A percentile compares a stretch with the other conserved stretches of the same genome.
Conservation (phyloP, 768 basidiomycete species). For the Hydnomerulius pinastri region DNA sequence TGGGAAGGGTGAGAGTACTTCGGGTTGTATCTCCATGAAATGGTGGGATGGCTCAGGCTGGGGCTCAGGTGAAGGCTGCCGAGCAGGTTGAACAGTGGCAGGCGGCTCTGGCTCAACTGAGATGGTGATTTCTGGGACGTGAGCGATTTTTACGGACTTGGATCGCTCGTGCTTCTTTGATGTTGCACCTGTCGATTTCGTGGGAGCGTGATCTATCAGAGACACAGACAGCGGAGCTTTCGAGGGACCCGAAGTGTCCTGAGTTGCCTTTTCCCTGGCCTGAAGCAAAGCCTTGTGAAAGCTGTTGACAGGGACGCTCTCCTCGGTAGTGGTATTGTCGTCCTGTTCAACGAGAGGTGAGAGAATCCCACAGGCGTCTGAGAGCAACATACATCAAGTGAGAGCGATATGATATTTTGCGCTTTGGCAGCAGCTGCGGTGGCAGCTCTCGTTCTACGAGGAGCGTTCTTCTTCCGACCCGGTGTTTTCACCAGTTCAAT, state of each 20-base stretch:
- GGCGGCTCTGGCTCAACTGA: conserved; percentile 6
- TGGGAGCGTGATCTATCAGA: not conserved
- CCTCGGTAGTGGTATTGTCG: conserved; percentile 35
- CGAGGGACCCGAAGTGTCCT: not conserved
- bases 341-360: conserved; percentile 32
- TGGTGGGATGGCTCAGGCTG: not conserved
- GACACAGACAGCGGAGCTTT: not conserved
- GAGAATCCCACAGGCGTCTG: not conserved
- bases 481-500: conserved; percentile 86
- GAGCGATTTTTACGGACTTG: conserved; percentile 4
- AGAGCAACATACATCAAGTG: conserved; percentile 45
- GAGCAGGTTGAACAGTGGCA: not conserved
- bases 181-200: not conserved
- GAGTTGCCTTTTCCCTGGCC: conserved; percentile 27
- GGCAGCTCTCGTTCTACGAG: conserved; percentile 51
- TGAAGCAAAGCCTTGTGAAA: conserved; percentile 49
- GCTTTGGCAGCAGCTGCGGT: conserved; percentile 44
- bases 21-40: not conserved
- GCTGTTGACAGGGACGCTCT: conserved; percentile 45
- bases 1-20: conserved; percentile 9
- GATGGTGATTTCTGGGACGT: conserved; percentile 7
- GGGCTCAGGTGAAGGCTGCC: not conserved
- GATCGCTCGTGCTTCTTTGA: not conserved
- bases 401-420: conserved; percentile 40
- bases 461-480: conserved; percentile 63